Percentiles rank a stretch among this genome's conserved stretches.
phyloP scores from a whole-genome alignment of 257 asterid species.

The Salvia hispanica region DNA sequence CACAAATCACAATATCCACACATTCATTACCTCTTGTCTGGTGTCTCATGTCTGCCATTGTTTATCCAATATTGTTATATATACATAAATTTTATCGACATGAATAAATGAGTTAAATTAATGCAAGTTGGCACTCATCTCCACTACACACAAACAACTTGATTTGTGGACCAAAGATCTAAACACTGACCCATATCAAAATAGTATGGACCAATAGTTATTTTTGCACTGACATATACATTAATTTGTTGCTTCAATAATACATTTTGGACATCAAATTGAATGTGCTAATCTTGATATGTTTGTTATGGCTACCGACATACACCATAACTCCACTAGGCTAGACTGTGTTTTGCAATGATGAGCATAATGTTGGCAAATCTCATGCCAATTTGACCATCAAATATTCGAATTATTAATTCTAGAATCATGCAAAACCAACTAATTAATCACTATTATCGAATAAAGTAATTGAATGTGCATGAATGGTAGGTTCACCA shows the following conservation, averaged over 20 bases:
- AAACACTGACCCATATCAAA: too few species aligned
- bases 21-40: too few species aligned
- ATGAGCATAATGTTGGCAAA: constrained; percentile 20
- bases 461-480: background rate
- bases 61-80: too few species aligned
- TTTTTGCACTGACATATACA: too few species aligned
- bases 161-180: too few species aligned
- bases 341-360: background rate
- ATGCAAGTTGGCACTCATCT: too few species aligned
- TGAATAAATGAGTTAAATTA: too few species aligned
- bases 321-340: background rate
- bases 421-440: background rate
- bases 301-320: constrained; percentile 4
- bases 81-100: too few species aligned
- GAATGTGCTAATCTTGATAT: background rate
- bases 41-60: too few species aligned
- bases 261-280: background rate
- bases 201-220: too few species aligned
- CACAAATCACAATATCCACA: too few species aligned
- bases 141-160: too few species aligned
- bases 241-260: background rate
- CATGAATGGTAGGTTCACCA: background rate
- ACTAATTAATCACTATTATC: background rate
- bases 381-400: constrained; percentile 6
- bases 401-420: constrained; percentile 3